A percentile compares a stretch with the other conserved stretches of the same genome.
Evolutionary conservation across 2,329 filamentous ascomycete genomes (phyloP).

Genomic region (Penicillium corylophilum): DNA sequence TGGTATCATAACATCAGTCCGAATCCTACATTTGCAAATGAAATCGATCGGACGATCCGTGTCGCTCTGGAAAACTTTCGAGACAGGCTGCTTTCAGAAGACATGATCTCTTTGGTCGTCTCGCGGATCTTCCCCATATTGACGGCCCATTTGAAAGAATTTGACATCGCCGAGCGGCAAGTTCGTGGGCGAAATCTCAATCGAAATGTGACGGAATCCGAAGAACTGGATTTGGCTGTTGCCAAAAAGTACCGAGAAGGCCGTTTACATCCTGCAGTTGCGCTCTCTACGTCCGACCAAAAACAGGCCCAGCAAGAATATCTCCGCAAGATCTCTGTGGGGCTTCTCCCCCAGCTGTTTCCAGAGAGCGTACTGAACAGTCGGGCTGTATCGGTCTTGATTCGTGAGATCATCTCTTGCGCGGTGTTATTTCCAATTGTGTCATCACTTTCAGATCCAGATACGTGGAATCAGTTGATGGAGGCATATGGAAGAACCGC

Average conservation of each 20-base stretch:
- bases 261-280: constrained; percentile 81
- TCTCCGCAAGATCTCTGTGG: constrained; percentile 70
- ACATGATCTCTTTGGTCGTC: constrained; percentile 80
- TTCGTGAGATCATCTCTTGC: constrained; percentile 89
- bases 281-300: constrained; percentile 77
- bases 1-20: constrained; percentile 89
- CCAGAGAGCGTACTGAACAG: constrained; percentile 74
- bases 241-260: constrained; percentile 91
- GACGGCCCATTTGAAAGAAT: constrained; percentile 84
- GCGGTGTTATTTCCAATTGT: constrained; percentile 83
- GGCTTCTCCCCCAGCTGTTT: constrained; percentile 71
- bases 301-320: constrained; percentile 87
- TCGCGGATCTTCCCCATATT: constrained; percentile 82
- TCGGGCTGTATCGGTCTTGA: constrained; percentile 72
- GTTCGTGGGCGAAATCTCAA: constrained; percentile 87
- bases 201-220: constrained; percentile 87
- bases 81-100: constrained; percentile 70
- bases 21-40: constrained; percentile 75
- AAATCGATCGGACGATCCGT: constrained; percentile 79
- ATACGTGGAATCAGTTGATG: constrained; percentile 96
- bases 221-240: constrained; percentile 92
- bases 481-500: constrained; percentile 83
- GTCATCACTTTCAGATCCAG: constrained; percentile 79
- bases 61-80: constrained; percentile 68
- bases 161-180: constrained; percentile 82